Conservation (phyloP, 345 rosid genomes). For the Geranium rotundifolium region DNA sequence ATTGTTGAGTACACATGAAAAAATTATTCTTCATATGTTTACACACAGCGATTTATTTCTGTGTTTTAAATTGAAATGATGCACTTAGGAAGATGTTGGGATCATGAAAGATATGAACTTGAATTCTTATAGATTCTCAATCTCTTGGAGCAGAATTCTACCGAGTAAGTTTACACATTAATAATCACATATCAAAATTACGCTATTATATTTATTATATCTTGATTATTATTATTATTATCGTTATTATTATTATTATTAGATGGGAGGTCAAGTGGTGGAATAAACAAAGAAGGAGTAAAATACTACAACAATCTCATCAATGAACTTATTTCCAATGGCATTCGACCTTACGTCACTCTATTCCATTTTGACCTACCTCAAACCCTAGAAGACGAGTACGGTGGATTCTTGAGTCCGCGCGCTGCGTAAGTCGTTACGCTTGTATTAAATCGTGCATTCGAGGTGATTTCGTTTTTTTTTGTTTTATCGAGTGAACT, state of each 20-base stretch:
- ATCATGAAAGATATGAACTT: slow-evolving; percentile 28
- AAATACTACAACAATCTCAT: slow-evolving; percentile 37
- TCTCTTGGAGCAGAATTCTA: slow-evolving; percentile 33
- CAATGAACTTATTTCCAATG: slow-evolving; percentile 33
- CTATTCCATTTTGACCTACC: slow-evolving; percentile 32
- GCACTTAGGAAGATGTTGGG: slow-evolving; percentile 22
- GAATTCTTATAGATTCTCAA: slow-evolving; percentile 34
- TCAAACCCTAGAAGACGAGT: slow-evolving; percentile 21
- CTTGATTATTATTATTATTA: neutral
- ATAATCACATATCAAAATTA: too few relatives aligned
- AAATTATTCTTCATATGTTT: too few relatives aligned
- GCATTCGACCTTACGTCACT: slow-evolving; percentile 32
- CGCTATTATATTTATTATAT: neutral
- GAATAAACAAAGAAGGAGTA: slow-evolving; percentile 40
- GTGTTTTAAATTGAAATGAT: too few relatives aligned
- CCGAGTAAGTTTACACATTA: slow-evolving; percentile 15
- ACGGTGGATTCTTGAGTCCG: slow-evolving; percentile 18
- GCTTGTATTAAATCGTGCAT: too few relatives aligned
- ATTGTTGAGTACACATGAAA: too few relatives aligned
- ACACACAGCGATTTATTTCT: too few relatives aligned
- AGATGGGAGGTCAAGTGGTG: slow-evolving; percentile 35
- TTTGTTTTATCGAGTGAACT: too few relatives aligned
- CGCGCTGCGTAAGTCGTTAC: slow-evolving; percentile 12
- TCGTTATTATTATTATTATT: neutral
- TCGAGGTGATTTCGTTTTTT: too few relatives aligned